Percentiles rank a stretch among this genome's conserved stretches.
Conservation (phyloP, 768 basidiomycete genomes). For the Tricholoma matsutake region DNA sequence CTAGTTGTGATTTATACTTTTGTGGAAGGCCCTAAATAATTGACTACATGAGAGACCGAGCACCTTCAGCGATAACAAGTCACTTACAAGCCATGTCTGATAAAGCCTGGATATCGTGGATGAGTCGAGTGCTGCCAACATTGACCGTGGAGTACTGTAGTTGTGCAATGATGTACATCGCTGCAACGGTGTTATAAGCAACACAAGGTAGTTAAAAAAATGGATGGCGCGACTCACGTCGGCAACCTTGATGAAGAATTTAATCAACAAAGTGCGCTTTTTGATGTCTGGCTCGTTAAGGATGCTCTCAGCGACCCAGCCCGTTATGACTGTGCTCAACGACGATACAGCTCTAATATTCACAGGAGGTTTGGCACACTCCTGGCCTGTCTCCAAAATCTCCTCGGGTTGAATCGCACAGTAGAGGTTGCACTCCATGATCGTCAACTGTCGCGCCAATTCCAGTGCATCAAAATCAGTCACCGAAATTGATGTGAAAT, state of each 20-base stretch:
- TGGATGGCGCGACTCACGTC: constrained; percentile 55
- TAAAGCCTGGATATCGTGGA: constrained; percentile 90
- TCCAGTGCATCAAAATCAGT: constrained; percentile 95
- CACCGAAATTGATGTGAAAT: constrained; percentile 58
- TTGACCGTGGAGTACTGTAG: constrained; percentile 89
- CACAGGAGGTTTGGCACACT: constrained; percentile 55
- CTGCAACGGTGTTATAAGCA: constrained; percentile 37
- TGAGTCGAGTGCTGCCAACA: constrained; percentile 92
- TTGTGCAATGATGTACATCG: constrained; percentile 82
- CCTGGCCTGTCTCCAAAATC: constrained; percentile 79
- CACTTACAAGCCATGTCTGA: constrained; percentile 89
- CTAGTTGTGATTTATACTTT: constrained; percentile 80
- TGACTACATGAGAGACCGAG: neutral
- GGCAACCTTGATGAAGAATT: constrained; percentile 92
- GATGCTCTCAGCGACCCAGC: constrained; percentile 95
- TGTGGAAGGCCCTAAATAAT: constrained; percentile 66
- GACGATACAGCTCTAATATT: constrained; percentile 84
- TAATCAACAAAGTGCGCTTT: constrained; percentile 73
- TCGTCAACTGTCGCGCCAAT: constrained; percentile 88
- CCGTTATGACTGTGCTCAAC: constrained; percentile 89
- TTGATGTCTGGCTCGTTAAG: constrained; percentile 87
- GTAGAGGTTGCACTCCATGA: constrained; percentile 90
- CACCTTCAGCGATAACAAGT: neutral
- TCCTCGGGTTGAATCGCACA: constrained; percentile 86
- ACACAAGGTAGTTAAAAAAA: constrained; percentile 4